Evolutionary conservation across 2,329 filamentous ascomycete species (phyloP), one percentile per base, ranked within the genome.

Genomic region (Rhynchosporium graminicola): DNA sequence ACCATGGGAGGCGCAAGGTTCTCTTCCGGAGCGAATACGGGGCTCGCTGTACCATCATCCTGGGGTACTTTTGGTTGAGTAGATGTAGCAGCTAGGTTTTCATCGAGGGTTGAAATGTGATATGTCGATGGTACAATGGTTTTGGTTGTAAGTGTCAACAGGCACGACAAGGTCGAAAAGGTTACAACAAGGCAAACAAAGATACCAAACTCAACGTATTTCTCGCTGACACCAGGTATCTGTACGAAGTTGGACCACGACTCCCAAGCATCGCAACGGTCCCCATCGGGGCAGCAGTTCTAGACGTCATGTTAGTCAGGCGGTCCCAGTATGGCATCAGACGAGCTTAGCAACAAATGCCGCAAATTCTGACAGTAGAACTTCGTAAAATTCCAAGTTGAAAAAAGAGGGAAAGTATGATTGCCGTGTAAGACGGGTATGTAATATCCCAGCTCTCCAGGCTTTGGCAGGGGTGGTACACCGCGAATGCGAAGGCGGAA

Each of bases 101-200:
- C 95, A 74, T 98, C 95, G 20, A 98, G 80, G 0, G 94, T 98
- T 0, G 91, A 86, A 63, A 98, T 84, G 0, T 89, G 90, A 68
- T 96, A 89, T 1, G 91, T 88, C 1, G 93, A 97, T 0, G 94
- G 93, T 1, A 98, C 91, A 6, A 95, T 88, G 0, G 94, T 98
- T 77, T 96, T 96, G n/a, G 95, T 97, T 36, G 87, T 87, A 50
- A 98, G 78, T 0, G 94, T 96, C 63, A 98, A 78, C 56, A 89
- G 79, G 72, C 93, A 98, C 2, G 93, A 87, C 4, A 87, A 73
- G 63, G 85, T 77, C 3, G 95, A 83, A 33, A 98, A 83, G 1
- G 81, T 59, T 12, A 97, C 78, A 20, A 91, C 91, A 69, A 87
- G 85, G 43, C 85, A 67, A 57, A 96, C 81, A 73, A 94, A 98